Evolutionary conservation across 257 asterid species (phyloP).

Genomic region (Fraxinus excelsior): DNA sequence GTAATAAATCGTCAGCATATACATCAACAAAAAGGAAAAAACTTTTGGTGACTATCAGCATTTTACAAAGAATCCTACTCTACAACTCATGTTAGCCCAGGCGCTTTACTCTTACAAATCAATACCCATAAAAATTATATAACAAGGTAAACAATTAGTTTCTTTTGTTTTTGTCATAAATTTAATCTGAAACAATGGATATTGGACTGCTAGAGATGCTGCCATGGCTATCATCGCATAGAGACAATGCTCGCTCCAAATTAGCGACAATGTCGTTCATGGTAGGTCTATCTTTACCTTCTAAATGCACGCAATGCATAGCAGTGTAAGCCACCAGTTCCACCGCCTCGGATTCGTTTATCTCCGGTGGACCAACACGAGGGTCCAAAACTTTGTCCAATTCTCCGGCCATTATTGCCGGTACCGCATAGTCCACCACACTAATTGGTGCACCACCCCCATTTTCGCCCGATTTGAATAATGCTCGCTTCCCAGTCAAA

Average conservation of each 20-base stretch:
- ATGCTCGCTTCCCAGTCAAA: constrained; percentile 74
- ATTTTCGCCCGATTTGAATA: constrained; percentile 50
- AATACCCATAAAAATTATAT: constrained; percentile 20
- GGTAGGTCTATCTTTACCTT: constrained; percentile 80
- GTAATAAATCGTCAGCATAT: no score
- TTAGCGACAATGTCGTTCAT: constrained; percentile 75
- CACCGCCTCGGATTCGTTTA: constrained; percentile 69
- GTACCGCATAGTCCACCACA: constrained; percentile 73
- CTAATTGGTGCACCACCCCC: constrained; percentile 49
- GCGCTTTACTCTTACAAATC: constrained; percentile 2
- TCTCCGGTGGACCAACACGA: constrained; percentile 58
- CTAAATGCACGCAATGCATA: constrained; percentile 84
- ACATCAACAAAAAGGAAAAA: background rate
- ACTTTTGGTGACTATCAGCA: constrained; percentile 20
- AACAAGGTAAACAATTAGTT: constrained; percentile 12
- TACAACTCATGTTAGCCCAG: constrained; percentile 30
- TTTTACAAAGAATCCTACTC: constrained; percentile 29
- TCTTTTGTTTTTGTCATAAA: constrained; percentile 5
- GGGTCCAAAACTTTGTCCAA: constrained; percentile 49
- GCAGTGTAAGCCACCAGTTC: constrained; percentile 85
- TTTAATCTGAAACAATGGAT: constrained; percentile 65
- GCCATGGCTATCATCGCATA: constrained; percentile 76
- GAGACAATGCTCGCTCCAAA: constrained; percentile 72
- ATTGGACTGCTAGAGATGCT: constrained; percentile 72
- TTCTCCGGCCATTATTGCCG: constrained; percentile 62